Evolutionary conservation across 106 monocot genomes (phyloP).

Genomic region (Dendrobium nobile): DNA sequence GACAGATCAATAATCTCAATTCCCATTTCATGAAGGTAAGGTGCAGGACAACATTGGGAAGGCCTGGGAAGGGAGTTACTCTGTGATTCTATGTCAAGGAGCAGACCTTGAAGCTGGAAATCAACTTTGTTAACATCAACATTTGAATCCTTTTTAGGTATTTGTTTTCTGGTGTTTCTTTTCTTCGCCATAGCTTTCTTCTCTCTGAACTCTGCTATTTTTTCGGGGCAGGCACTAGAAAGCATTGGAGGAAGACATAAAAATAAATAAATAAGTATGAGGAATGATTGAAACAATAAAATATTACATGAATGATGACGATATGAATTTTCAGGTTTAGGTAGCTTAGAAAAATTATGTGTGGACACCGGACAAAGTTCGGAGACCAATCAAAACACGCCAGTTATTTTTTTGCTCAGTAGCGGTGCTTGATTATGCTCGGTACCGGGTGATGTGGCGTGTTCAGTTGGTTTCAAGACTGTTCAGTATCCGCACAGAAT

Average conservation of each 20-base stretch:
- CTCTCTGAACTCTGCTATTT: constrained; percentile 51
- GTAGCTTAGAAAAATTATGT: neutral
- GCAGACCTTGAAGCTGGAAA: constrained; percentile 42
- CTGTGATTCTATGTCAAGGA: constrained; percentile 44
- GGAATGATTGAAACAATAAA: neutral
- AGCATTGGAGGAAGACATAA: neutral
- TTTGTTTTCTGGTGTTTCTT: constrained; percentile 41
- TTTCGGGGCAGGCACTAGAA: constrained; percentile 83
- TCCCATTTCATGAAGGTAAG: neutral
- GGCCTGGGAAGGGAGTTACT: constrained; percentile 4
- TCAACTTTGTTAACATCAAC: constrained; percentile 31
- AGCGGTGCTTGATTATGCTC: no score
- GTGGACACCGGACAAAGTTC: no score
- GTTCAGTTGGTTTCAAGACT: no score
- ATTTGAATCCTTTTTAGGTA: constrained; percentile 29
- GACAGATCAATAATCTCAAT: constrained; percentile 55
- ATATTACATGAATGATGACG: neutral
- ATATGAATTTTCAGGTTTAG: neutral
- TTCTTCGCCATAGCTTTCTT: constrained; percentile 48
- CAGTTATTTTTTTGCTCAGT: no score
- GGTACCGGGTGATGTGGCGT: no score
- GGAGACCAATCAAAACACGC: no score
- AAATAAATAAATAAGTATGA: neutral
- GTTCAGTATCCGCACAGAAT: no score
- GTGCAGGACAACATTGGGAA: neutral